These are phyloP conservation scores for Cystofilobasidium ferigula DNA, from an alignment of 768 basidiomycete species.

Conservation along the genomic window DNA sequence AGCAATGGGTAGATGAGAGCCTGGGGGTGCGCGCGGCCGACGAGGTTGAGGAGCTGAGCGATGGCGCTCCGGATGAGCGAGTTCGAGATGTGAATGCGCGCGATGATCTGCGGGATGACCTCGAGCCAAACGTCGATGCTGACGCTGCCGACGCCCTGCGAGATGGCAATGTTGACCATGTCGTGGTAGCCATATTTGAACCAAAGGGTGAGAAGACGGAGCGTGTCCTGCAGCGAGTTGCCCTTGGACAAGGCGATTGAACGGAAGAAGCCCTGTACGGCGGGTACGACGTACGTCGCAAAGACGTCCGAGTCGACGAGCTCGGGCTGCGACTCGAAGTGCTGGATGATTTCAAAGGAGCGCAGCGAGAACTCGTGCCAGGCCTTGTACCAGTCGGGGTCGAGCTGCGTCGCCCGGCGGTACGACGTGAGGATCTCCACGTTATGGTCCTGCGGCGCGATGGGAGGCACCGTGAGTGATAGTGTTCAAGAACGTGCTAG, in stretches of 20 bases:
- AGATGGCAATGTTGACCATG: conserved; percentile 81
- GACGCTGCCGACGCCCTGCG: conserved; percentile 70
- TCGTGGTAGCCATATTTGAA: conserved; percentile 90
- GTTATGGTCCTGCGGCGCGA: conserved; percentile 53
- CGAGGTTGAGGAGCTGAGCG: conserved; percentile 72
- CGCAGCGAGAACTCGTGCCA: conserved; percentile 99
- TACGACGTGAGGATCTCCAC: conserved; percentile 76
- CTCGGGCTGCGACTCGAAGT: conserved; percentile 55
- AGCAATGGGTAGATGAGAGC: conserved; percentile 86
- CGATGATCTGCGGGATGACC: conserved; percentile 96
- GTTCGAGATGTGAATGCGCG: conserved; percentile 91
- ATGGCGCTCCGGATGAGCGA: conserved; percentile 77
- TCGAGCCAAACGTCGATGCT: conserved; percentile 98
- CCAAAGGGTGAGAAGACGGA: conserved; percentile 88
- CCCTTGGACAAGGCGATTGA: conserved; percentile 82
- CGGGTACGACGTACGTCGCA: conserved; percentile 75
- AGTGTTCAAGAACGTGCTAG: neutral
- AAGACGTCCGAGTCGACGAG: conserved; percentile 54
- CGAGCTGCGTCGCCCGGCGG: conserved; percentile 74
- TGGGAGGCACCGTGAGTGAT: no score
- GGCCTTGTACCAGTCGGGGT: conserved; percentile 95
- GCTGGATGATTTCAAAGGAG: conserved; percentile 83
- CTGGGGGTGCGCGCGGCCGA: conserved; percentile 94
- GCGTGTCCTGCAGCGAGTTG: conserved; percentile 85
- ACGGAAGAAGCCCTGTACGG: conserved; percentile 87